Evolutionary conservation across 106 monocot genomes (phyloP).

Genomic region (Dioscorea alata): DNA sequence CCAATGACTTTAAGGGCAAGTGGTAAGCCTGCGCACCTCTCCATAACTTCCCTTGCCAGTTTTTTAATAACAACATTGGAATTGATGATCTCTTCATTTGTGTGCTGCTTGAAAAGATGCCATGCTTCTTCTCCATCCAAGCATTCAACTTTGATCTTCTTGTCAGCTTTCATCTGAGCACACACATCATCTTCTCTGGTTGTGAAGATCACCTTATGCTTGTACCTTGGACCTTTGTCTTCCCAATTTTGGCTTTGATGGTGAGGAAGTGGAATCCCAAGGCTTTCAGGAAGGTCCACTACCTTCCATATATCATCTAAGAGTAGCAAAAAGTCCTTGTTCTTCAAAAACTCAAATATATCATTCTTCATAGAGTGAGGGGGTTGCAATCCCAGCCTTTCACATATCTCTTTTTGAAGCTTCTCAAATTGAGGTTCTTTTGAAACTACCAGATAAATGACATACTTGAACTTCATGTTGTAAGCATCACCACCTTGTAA

Average conservation of each 20-base stretch:
- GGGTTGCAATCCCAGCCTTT: not conserved
- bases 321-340: slow-evolving; percentile 10
- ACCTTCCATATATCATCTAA: slow-evolving; percentile 16
- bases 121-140: not conserved
- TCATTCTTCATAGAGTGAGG: too few species aligned
- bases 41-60: not conserved
- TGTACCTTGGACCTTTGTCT: too few species aligned
- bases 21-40: slow-evolving; percentile 12
- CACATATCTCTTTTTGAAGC: not conserved
- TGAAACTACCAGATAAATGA: slow-evolving; percentile 2
- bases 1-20: slow-evolving; percentile 5
- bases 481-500: not conserved
- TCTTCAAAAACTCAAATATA: slow-evolving; percentile 7
- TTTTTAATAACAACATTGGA: not conserved
- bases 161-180: not conserved
- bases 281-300: not conserved
- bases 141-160: not conserved
- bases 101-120: not conserved
- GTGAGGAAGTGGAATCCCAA: not conserved
- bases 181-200: slow-evolving; percentile 1
- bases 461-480: not conserved
- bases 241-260: not conserved
- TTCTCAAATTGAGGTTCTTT: not conserved
- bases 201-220: slow-evolving; percentile 7
- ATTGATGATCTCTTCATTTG: not conserved